Evolutionary conservation across 768 basidiomycete species (phyloP), one percentile per base, ranked within the genome.

Genomic region (Lentinula sp.): DNA sequence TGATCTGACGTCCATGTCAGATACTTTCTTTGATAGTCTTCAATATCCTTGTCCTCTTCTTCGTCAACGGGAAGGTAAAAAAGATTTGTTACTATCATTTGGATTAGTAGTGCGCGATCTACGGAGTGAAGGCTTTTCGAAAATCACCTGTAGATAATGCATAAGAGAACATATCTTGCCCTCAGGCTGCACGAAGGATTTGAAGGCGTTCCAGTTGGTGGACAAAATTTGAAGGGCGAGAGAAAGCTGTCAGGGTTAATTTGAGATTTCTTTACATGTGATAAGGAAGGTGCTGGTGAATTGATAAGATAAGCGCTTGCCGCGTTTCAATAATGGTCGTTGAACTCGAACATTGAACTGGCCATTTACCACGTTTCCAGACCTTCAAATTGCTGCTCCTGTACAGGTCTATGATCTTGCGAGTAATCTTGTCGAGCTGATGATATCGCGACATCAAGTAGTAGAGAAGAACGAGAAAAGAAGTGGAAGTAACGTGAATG

Each of bases 1-100:
- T 63, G 71, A 48, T 78, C 77, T 31, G 77, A 71, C 3, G 73
- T 70, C 80, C 80, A 83, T n/a, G 80, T 80, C 10, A 84, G 65
- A 61, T 72, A 78, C 71, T 78, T 80, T 46, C 76, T 72, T 64
- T 79, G 68, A 57, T 80, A 80, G 37, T 71, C 71, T 42, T 78
- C 73, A 58, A 80, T 78, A 46, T 78, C 75, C 18, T 78, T 74
- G 62, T 81, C 77, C 65, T 83, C 77, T 60, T 81, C 74, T 61
- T 86, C 83, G 68, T 86, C 84, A 63, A 86, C 73, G 21, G 87
- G 86, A 8, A 85, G 76, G 66, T 83, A 78, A 66, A 88, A 87
- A 70, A 84, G 87, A 5, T 80, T 77, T 68, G 78, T 84, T 54
- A 83, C 88, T 87, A 60, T n/a, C 48, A 16, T 60, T 23, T 32